Base-by-base conservation (phyloP, 2,329 filamentous ascomycete species). In the Xylariaceae sp. region DNA sequence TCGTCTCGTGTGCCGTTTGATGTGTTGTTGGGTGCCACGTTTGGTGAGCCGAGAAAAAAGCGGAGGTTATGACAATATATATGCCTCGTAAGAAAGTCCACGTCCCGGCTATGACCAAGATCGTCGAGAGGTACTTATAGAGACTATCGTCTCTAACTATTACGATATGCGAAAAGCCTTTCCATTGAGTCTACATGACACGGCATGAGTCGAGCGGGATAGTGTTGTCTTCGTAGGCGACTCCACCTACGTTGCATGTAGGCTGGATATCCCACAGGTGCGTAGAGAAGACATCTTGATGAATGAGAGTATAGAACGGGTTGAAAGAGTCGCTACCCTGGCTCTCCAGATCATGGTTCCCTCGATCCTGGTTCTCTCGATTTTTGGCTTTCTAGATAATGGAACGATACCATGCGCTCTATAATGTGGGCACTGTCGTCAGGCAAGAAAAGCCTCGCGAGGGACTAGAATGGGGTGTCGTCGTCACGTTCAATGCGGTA, bases 201-300 rank as follows among this genome's bases (percentile, higher is more conserved):
- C 62, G 66, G n/a, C 66, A 67, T 1, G 67, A 65, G 45, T 72
- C 70, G 16, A 73, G 34, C 28, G 73, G 61, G 16, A 74, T 61
- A 7, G 67, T 66, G 12, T 67, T 55, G 24, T 73, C 67, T 29
- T 72, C 66, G 9, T 68, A 61, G 1, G 58, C 56, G 9, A 74
- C 64, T 21, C 67, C 72, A 5, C 70, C 69, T 5, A 73, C 63
- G 47, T 71, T 65, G 44, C 70, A 72, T 4, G 60, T 59, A 3
- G 72, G 72, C 16, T 69, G 47, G 26, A 74, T 68, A 49, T 73
- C 69, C 68, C 71, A 73, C 4, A 73, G 59, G 23, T 67, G 69
- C 12, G 63, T 64, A 6, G 58, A 61, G 29, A 64, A 71, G 23
- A 63, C 63, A 53, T 73, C 72, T 6, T 56, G 47, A 9, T 62